Evolutionary conservation across 1,284 basidiomycete species (phyloP).

Genomic region (Marasmius sp.): DNA sequence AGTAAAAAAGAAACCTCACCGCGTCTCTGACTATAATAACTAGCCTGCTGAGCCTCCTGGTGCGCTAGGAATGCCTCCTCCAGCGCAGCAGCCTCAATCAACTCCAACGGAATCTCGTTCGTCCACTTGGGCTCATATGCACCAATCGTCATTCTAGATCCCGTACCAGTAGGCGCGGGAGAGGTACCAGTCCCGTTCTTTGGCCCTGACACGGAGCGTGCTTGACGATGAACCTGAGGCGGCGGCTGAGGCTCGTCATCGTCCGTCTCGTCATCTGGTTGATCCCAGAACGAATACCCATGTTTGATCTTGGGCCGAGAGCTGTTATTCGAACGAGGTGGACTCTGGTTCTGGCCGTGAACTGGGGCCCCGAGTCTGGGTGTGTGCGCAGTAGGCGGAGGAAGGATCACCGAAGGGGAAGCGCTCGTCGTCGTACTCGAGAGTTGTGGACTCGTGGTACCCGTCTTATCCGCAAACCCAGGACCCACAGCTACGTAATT

Average conservation of each 20-base stretch:
- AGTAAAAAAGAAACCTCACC: not conserved
- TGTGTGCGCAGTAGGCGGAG: not conserved
- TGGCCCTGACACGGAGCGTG: not conserved
- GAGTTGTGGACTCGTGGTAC: not conserved
- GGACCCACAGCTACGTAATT: conserved; percentile 79
- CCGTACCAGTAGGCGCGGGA: not conserved
- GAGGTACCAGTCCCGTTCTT: not conserved
- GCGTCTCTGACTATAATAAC: conserved; percentile 17
- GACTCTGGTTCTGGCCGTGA: not conserved
- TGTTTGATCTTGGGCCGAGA: not conserved
- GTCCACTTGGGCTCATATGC: conserved; percentile 57
- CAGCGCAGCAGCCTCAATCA: conserved; percentile 75
- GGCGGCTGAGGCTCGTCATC: not conserved
- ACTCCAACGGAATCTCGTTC: conserved; percentile 67
- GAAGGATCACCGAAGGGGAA: not conserved
- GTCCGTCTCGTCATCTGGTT: not conserved
- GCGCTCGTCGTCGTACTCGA: not conserved
- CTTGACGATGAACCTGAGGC: not conserved
- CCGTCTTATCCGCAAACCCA: not conserved
- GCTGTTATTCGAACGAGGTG: not conserved
- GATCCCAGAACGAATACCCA: not conserved
- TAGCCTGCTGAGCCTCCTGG: conserved; percentile 29
- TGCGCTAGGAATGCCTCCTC: conserved; percentile 72
- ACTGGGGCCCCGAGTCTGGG: not conserved
- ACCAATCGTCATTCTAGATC: not conserved